Evolutionary conservation across 179 eudicot species (phyloP), one percentile per base, ranked within the genome.

Genomic region (Patellifolia procumbens): DNA sequence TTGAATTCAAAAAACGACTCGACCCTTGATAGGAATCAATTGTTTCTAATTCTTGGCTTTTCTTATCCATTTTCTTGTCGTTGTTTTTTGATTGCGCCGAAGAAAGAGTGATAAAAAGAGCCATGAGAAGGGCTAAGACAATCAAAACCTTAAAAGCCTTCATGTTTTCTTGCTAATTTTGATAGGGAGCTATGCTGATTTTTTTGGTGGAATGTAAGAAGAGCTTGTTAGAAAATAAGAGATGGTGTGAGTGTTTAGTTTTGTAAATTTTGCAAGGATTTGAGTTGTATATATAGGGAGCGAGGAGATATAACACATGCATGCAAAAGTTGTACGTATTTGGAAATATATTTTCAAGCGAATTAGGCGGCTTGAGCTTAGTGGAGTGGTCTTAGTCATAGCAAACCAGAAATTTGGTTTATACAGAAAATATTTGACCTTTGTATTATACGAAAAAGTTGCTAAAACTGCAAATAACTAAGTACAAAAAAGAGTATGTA

Each of bases 381-480:
- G 78, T 79, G 82, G 79, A 56, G 62, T 70, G 79, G 83, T 80
- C 79, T 8, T 53, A 68, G 78, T 74, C 78, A 35, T 74, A 74
- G 63, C 15, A 74, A 79, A 79, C 74, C 82, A 68, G 43, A 78
- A 72, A 39, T 78, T 78, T 72, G 81, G 81, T 42, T 72, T 67
- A 31, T 62, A 20, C 32, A 53, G 16, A 53, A 71, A 13, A 28
- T 39, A 39, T 39, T 76, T 51, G 66, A 76, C 73, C 43, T n/a
- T 61, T 42, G 7, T 39, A 24, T 39, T 39, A 51, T 26, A 26
- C 17, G 71, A 48, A 59, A 49, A 64, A 32, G 5, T 16, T 13
- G 5, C 45, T 11, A 2, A 49, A 7, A 39, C 45, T 39, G n/a
- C 9, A 13, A 45, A 16, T 22, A 29, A 19, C 4, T 1, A 51